A percentile compares a stretch with the other conserved stretches of the same genome.
Evolutionary conservation across 176 grass and related monocot genomes (phyloP).

Genomic region (bread wheat (Triticum aestivum)): DNA sequence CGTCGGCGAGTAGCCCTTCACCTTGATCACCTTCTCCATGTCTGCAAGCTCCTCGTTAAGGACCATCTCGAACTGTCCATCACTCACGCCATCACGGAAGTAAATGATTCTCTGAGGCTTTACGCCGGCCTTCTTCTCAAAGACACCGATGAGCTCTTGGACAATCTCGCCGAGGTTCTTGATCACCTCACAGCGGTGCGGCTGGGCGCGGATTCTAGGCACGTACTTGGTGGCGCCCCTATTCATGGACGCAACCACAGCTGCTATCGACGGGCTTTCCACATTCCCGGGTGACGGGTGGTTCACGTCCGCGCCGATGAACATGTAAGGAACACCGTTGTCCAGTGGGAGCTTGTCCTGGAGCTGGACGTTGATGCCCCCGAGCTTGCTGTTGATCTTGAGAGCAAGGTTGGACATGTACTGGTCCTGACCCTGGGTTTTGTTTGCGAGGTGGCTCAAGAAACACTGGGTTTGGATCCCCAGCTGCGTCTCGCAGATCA

Average conservation of each 20-base stretch:
- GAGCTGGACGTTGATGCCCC: constrained; percentile 59
- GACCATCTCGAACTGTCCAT: constrained; percentile 69
- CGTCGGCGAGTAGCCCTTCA: constrained; percentile 41
- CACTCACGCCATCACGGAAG: constrained; percentile 71
- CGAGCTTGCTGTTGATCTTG: constrained; percentile 71
- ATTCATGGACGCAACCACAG: constrained; percentile 48
- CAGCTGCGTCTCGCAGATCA: constrained; percentile 58
- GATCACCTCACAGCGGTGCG: constrained; percentile 55
- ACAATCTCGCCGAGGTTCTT: constrained; percentile 51
- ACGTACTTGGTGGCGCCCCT: constrained; percentile 45
- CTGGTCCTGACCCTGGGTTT: constrained; percentile 39
- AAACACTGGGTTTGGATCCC: constrained; percentile 58
- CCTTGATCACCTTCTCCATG: constrained; percentile 44
- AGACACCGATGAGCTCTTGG: constrained; percentile 43
- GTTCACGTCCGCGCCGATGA: constrained; percentile 67
- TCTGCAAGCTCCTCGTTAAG: constrained; percentile 61
- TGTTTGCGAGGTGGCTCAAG: constrained; percentile 41
- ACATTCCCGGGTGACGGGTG: constrained; percentile 41
- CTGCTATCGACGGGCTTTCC: constrained; percentile 61
- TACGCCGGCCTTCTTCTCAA: constrained; percentile 24
- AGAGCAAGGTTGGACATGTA: constrained; percentile 63
- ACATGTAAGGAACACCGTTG: constrained; percentile 43
- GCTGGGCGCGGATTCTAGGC: constrained; percentile 48
- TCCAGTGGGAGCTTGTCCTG: constrained; percentile 38
- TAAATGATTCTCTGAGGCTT: constrained; percentile 59